These are phyloP conservation scores for Wickerhamiella nectarea DNA, from an alignment of 805 yeast species.

Conservation along the genomic window DNA sequence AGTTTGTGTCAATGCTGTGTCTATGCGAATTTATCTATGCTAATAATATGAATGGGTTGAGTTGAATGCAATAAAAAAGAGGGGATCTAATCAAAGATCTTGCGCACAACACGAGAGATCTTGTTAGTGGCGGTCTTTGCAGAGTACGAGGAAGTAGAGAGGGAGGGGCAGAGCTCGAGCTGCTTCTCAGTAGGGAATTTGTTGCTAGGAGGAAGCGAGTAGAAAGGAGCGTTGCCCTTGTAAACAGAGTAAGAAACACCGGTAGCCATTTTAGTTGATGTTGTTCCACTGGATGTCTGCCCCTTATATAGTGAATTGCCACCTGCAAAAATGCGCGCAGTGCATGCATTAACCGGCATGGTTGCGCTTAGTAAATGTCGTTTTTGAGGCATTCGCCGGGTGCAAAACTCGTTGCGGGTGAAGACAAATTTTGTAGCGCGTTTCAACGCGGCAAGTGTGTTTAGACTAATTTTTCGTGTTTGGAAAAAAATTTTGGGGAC, in stretches of 20 bases:
- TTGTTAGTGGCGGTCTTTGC: background rate
- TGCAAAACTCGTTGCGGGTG: too few species aligned
- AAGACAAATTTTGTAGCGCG: too few species aligned
- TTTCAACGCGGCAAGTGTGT: too few species aligned
- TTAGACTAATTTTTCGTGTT: too few species aligned
- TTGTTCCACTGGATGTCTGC: background rate
- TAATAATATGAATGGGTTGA: too few species aligned
- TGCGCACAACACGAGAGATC: background rate
- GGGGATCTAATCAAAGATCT: background rate
- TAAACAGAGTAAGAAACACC: slow-evolving; percentile 9
- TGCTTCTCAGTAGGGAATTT: slow-evolving; percentile 8
- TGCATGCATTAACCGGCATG: background rate
- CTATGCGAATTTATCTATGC: too few species aligned
- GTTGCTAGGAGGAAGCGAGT: slow-evolving; percentile 3
- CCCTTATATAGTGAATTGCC: background rate
- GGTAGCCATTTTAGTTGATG: slow-evolving; percentile 3
- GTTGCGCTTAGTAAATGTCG: background rate
- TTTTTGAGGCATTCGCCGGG: background rate
- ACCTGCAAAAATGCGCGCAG: background rate
- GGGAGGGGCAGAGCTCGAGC: slow-evolving; percentile 4
- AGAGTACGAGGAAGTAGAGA: slow-evolving; percentile 6
- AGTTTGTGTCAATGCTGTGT: too few species aligned
- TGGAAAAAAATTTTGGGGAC: too few species aligned
- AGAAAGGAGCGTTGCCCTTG: slow-evolving; percentile 8
- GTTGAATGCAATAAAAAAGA: too few species aligned